phyloP scores from a whole-genome alignment of 2,329 filamentous ascomycete species.

The Plectosphaerella sp. region DNA sequence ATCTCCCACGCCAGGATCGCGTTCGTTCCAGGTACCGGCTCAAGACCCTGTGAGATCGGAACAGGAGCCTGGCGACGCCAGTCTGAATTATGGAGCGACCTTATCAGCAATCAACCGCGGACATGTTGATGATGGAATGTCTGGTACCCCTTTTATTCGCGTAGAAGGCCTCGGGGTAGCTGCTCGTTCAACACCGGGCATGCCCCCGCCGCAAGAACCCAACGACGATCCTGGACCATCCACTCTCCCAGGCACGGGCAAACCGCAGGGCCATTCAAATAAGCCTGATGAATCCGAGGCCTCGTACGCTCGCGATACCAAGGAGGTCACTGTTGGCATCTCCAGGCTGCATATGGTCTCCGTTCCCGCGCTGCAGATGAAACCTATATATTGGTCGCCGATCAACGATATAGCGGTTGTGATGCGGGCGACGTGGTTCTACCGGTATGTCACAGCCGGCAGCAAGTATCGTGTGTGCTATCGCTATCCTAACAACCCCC shows the following conservation, averaged over 20 bases:
- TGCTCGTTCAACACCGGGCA: too few relatives aligned
- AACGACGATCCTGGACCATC: neutral
- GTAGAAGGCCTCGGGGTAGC: conserved; percentile 30
- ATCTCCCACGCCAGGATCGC: too few relatives aligned
- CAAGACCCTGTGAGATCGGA: too few relatives aligned
- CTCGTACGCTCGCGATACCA: conserved; percentile 7
- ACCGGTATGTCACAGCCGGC: conserved; percentile 48
- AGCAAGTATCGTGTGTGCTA: neutral
- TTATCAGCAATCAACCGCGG: too few relatives aligned
- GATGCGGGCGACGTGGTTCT: conserved; percentile 91
- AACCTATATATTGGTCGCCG: conserved; percentile 96
- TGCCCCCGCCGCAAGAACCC: neutral
- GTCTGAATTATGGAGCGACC: too few relatives aligned
- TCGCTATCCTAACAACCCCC: neutral
- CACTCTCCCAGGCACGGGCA: too few relatives aligned
- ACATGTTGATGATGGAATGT: conserved; percentile 43
- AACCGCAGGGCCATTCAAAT: too few relatives aligned
- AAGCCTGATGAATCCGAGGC: too few relatives aligned
- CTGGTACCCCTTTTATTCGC: conserved; percentile 49
- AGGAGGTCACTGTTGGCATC: conserved; percentile 76
- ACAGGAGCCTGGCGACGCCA: too few relatives aligned
- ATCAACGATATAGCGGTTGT: conserved; percentile 84
- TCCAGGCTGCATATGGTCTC: conserved; percentile 88
- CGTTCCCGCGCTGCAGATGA: conserved; percentile 79
- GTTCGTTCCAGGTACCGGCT: too few relatives aligned